Evolutionary conservation across 2,329 filamentous ascomycete genomes (phyloP), one percentile per base, ranked within the genome.

Genomic region (Penicillium janthinellum): DNA sequence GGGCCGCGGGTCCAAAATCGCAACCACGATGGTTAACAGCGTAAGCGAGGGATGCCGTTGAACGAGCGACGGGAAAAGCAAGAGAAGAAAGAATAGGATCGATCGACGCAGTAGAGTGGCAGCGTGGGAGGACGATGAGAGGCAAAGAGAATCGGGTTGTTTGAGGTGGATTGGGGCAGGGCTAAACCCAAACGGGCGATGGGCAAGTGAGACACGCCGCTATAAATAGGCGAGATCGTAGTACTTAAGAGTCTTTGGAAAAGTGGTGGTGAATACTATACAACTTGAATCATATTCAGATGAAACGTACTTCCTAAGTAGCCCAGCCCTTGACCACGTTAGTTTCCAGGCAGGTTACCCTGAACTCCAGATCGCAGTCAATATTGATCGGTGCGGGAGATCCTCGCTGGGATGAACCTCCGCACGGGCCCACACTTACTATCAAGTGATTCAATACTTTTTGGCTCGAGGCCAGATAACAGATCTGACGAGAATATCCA

Each of bases 181-280:
- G 60, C 65, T 67, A 69, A 64, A 34, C 62, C 67, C 37, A 63
- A 67, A 59, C 7, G 31, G 64, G 65, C 50, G 51, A 53, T 57
- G 47, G 47, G 17, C 35, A 57, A 56, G 61, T 67, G 65, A 68
- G 64, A 68, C 66, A 67, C 39, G 61, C 37, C 57, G 35, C 66
- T 68, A 68, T 66, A 66, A 60, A 62, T 68, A 68, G 65, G 34
- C 50, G 52, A 39, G 35, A 52, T 25, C 3, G 22, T 52, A 39
- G 22, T 22, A 22, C 22, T 22, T 3, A 4, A 4, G 22, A 22
- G 22, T 22, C 22, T 22, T 22, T 20, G 20, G 20, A 20, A 22
- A 5, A 7, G 12, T 28, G 42, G 31, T 10, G 7, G 2, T 10
- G 4, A 28, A 3, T 4, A 15, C 45, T 28, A n/a, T 31, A 48